Evolutionary conservation across 2,329 filamentous ascomycete genomes (phyloP).

Genomic region (Colletotrichum sp.): DNA sequence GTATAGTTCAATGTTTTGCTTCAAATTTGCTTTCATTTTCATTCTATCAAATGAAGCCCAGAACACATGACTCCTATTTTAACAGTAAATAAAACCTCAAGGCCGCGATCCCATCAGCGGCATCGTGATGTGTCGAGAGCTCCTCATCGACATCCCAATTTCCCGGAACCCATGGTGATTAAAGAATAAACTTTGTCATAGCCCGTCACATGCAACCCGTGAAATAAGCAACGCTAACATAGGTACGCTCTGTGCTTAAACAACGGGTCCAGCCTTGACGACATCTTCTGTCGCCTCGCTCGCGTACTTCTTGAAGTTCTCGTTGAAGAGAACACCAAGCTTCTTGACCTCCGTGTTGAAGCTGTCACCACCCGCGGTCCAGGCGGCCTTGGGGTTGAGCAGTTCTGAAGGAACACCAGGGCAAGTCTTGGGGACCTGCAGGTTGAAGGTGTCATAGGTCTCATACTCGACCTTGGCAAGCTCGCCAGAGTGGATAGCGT

Average conservation of each 20-base stretch:
- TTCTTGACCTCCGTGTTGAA: constrained; percentile 91
- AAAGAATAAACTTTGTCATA: background rate
- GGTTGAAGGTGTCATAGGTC: constrained; percentile 95
- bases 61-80: constrained; percentile 9
- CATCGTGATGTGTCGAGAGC: constrained; percentile 7
- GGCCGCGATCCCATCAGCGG: background rate
- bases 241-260: constrained; percentile 25
- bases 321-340: constrained; percentile 86
- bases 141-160: constrained; percentile 12
- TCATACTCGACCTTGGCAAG: constrained; percentile 94
- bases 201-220: background rate
- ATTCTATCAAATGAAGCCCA: constrained; percentile 11
- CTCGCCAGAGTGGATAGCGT: constrained; percentile 96
- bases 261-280: constrained; percentile 66
- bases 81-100: background rate
- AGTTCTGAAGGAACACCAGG: constrained; percentile 88
- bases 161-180: constrained; percentile 6
- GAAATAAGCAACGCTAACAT: background rate
- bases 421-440: constrained; percentile 92
- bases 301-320: constrained; percentile 98
- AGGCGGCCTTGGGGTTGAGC: constrained; percentile 92
- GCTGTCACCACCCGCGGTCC: constrained; percentile 81
- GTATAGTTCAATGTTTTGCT: background rate
- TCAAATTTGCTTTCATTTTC: background rate
- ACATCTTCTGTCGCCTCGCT: constrained; percentile 83